These are phyloP conservation scores for Candida pseudoviswanathii DNA, from an alignment of 1,139 yeast species.

Conservation along the genomic window DNA sequence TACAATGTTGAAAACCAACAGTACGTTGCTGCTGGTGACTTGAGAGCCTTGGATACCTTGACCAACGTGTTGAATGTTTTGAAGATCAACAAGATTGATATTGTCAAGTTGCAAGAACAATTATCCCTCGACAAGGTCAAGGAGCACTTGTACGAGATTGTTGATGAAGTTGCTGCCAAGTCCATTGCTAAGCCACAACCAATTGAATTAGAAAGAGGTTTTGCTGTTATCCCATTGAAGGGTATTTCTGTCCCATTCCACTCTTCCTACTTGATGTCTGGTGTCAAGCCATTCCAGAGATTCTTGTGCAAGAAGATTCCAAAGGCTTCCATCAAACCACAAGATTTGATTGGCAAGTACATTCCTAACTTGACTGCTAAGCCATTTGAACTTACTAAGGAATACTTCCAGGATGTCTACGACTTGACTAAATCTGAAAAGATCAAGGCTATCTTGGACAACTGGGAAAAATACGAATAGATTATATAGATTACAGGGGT, in stretches of 20 bases:
- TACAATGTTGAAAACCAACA: constrained; percentile 98
- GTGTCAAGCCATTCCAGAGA: constrained; percentile 98
- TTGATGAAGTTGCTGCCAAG: constrained; percentile 79
- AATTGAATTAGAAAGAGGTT: constrained; percentile 95
- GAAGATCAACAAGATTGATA: constrained; percentile 91
- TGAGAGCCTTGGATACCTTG: constrained; percentile 90
- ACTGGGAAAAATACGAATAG: constrained; percentile 84
- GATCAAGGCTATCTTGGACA: constrained; percentile 85
- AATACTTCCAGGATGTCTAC: constrained; percentile 95
- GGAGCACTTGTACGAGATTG: constrained; percentile 84
- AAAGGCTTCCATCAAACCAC: constrained; percentile 92
- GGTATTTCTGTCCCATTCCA: constrained; percentile 99
- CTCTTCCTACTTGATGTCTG: constrained; percentile 93
- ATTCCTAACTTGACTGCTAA: constrained; percentile 98
- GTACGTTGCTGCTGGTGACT: constrained; percentile 98
- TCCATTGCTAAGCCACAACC: constrained; percentile 91
- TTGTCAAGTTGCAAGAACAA: constrained; percentile 80
- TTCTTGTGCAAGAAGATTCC: constrained; percentile 95
- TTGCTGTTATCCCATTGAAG: constrained; percentile 96
- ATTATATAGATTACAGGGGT: neutral
- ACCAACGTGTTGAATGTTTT: constrained; percentile 91
- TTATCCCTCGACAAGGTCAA: constrained; percentile 86
- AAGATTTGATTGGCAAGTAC: constrained; percentile 89
- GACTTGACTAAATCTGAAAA: constrained; percentile 87
- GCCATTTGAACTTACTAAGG: constrained; percentile 94